Evolutionary conservation across 208 protist genomes (phyloP), one percentile per base, ranked within the genome.

Genomic region (Trypanosomatidae sp.): DNA sequence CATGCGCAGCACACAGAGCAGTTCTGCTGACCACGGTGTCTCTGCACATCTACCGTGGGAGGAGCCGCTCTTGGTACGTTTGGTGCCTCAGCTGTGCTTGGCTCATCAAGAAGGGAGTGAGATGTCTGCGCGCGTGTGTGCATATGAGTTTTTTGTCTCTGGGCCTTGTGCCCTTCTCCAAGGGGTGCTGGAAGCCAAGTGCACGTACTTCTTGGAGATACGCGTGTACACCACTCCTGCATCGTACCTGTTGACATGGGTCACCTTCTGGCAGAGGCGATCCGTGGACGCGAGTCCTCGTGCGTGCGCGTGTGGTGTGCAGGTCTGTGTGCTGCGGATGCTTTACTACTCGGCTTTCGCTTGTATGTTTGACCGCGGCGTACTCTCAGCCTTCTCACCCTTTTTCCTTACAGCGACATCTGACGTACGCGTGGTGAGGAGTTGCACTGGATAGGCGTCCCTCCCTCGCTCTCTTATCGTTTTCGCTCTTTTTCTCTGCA

Each of bases 231-330:
- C 36, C 15, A 44, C 39, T 13, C 39, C 10, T 65, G 36, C 60
- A 47, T 65, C 7, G 3, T 1, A 46, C 8, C n/a, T 19, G 19
- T 60, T 22, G 10, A 49, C 46, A 62, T 46, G 28, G 19, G 22
- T 25, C 69, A 71, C 69, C 75, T 79, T 79, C 75, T 79, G 75
- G 75, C 75, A 79, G 75, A 66, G 75, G 69, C 66, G 69, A 49
- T n/a, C 59, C 39, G 44, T 76, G 41, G 12, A 15, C 33, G 22
- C 43, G 36, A 22, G 39, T 47, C 60, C 41, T n/a, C 39, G 58
- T 67, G 44, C 43, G 41, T 55, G 64, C 39, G 44, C 28, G 46
- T 55, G 4, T 43, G 13, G 58, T 64, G 58, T 43, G 58, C 56
- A 22, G 10, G 56, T 36, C 28, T 62, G n/a, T 62, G 56, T 22